Base-by-base conservation (phyloP, 805 yeast genomes). In the Suhomyces sp. region DNA sequence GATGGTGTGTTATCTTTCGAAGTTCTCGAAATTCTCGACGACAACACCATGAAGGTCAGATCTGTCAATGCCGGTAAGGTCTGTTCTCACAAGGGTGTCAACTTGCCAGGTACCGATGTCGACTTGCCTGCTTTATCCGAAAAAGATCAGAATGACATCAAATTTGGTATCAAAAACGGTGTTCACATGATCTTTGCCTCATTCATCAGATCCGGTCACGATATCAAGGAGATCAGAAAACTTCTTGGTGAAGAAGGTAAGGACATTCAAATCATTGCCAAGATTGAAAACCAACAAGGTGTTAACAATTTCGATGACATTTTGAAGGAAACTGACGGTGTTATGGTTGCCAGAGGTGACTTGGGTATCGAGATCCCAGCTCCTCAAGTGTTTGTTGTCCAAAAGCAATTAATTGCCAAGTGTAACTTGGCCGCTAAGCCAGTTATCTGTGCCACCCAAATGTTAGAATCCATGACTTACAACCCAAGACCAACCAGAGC, bases 401-500 rank as follows among this genome's bases (percentile, higher is more conserved):
- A 94, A 81, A 94, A 94, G 84, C 97, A 92, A 81, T 83, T 94
- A 79, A 93, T 94, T 73, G 98, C 99, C 70, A 94, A 94, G 81
- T 94, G 97, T 83, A 96, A 94, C 86, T 80, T 93, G 72, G 98
- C 97, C 62, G 99, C 97, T 75, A 94, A 94, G 85, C 99, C 99
- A 69, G 97, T 91, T 63, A 91, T 94, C 73, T 94, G 99, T 81
- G 99, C 99, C 61, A 94, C 99, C 60, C 99, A 94, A 81, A 94
- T 94, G 99, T 86, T 94, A 75, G 99, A 94, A 80, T 90, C 97
- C 55, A 94, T 94, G 99, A 94, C 98, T 56, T 90, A 87, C 80
- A 94, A 94, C 87, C 99, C 99, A 75, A 88, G 99, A 79, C 99
- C 99, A 77, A 94, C 99, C 73, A 89, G 99, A 81, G 99, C 99